These are phyloP conservation scores for Cytospora chrysosperma DNA, from an alignment of 2,329 filamentous ascomycete genomes.

Conservation along the genomic window DNA sequence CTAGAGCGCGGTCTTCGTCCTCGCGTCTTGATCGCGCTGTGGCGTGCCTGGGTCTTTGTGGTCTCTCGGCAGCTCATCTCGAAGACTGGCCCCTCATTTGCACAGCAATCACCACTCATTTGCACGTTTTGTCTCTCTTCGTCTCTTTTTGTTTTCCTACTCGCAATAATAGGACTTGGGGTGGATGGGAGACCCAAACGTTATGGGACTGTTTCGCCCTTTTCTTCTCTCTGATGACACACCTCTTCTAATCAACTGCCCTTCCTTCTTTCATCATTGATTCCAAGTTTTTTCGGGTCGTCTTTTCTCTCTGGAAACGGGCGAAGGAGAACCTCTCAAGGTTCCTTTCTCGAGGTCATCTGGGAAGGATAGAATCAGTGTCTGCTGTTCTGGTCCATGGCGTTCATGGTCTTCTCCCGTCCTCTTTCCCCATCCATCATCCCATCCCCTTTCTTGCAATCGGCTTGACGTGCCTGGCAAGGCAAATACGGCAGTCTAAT, in stretches of 20 bases:
- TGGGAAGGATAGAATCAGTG: background rate
- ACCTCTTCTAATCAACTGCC: background rate
- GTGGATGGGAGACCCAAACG: background rate
- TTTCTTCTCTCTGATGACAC: background rate
- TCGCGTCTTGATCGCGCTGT: background rate
- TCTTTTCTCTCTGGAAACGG: background rate
- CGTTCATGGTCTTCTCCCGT: background rate
- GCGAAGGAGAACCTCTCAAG: background rate
- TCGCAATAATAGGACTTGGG: background rate
- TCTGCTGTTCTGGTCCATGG: background rate
- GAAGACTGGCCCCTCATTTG: background rate
- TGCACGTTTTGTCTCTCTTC: background rate
- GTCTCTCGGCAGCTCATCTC: background rate
- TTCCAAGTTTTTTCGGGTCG: background rate
- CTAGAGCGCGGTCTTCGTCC: constrained; percentile 27
- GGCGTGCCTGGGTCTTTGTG: background rate
- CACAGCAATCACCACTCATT: background rate
- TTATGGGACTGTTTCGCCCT: too few relatives aligned
- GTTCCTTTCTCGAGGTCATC: background rate
- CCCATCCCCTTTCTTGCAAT: background rate
- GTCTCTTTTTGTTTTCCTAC: background rate
- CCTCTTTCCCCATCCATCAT: background rate
- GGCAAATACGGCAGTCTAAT: background rate
- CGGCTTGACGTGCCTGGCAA: constrained; percentile 3
- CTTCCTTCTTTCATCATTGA: background rate